Percentiles rank a stretch among this genome's conserved stretches.
phyloP scores from a whole-genome alignment of 768 basidiomycete genomes.

The Aureoboletus auriporus region DNA sequence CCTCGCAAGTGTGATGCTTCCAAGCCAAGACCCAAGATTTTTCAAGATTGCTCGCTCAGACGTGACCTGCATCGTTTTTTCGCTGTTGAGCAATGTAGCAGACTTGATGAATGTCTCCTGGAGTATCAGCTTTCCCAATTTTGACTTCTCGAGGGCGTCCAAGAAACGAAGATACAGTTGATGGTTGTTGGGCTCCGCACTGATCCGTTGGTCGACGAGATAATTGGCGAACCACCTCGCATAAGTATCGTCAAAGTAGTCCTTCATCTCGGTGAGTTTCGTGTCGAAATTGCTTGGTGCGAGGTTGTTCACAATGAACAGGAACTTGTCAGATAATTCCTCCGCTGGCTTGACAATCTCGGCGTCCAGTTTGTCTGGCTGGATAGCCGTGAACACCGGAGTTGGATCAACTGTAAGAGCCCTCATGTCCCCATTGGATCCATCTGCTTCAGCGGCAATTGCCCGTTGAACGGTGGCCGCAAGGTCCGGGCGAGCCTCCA shows the following conservation, averaged over 20 bases:
- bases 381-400: constrained; percentile 74
- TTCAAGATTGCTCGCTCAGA: constrained; percentile 86
- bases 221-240: constrained; percentile 98
- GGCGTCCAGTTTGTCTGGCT: constrained; percentile 61
- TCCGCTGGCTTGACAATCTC: constrained; percentile 72
- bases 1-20: constrained; percentile 87
- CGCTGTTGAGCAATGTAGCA: constrained; percentile 81
- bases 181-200: constrained; percentile 96
- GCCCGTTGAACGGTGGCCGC: constrained; percentile 67
- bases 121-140: constrained; percentile 72
- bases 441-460: constrained; percentile 51
- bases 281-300: constrained; percentile 89
- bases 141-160: constrained; percentile 69
- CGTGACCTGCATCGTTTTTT: constrained; percentile 80
- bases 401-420: constrained; percentile 39
- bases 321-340: constrained; percentile 85
- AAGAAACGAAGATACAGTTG: constrained; percentile 91
- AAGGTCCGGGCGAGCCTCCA: constrained; percentile 82
- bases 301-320: constrained; percentile 98
- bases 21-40: constrained; percentile 94
- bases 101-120: constrained; percentile 93
- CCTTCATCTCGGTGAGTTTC: constrained; percentile 84
- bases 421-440: constrained; percentile 36
- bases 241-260: constrained; percentile 77
- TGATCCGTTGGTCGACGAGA: constrained; percentile 92